Evolutionary conservation across 192 early-diverging fungal species (phyloP), one percentile per base, ranked within the genome.

Genomic region (Lobosporangium transversale): DNA sequence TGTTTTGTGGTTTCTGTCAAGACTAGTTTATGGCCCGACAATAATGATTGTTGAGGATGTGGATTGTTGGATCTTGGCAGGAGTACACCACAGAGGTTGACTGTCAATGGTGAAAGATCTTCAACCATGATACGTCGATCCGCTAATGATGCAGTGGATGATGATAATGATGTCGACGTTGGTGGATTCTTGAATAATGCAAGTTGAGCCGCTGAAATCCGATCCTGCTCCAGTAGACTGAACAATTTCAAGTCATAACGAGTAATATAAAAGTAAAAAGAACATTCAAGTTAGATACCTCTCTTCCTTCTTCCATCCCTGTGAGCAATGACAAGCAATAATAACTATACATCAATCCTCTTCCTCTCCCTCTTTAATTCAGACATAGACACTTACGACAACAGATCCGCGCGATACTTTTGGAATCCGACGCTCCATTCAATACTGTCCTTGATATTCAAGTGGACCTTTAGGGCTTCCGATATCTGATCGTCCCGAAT

Each of bases 1-100:
- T 79, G 81, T 14, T 81, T 69, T 1, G 95, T 94, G 7, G 93
- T 93, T 6, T 86, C 80, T 23, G 96, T 98, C 24, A 90, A 76
- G 17, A 97, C 90, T 18, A 97, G 86, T 3, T 64, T 66, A 27
- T 71, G 54, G 11, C 58, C 49, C 17, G 33, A 24, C 45, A 58
- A 50, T 50, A 67, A 20, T 24, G 73, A 42, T 37, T 75, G 53
- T 26, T 58, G 62, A 4, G 55, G 68, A 10, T 74, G 53, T 12
- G 45, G 24, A 51, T 58, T 50, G 18, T 53, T 57, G 14, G 60
- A 71, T 3, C 80, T 79, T 10, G 89, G 81, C 4, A 93, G 63
- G 26, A 93, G 70, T 3, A 94, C 82, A n/a, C 91, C 90, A 59
- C 88, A 91, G 27, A 94, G 29, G 62, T 91, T 84, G 20, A 87